Evolutionary conservation across 352 stramenopile genomes (phyloP), one percentile per base, ranked within the genome.

Genomic region (Phytopythium aichiense): DNA sequence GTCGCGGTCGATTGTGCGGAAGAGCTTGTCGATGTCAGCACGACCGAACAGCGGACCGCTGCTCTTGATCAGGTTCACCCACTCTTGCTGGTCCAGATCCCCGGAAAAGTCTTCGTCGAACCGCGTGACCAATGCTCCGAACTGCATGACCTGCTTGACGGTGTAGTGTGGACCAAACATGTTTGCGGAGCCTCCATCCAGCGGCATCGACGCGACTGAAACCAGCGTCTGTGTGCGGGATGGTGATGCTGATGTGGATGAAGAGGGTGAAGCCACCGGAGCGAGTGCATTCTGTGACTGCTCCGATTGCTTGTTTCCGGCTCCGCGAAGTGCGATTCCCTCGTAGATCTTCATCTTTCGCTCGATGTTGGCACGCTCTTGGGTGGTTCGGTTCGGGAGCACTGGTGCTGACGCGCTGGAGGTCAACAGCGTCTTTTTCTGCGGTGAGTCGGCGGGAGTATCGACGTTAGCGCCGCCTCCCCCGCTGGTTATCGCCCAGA

Each of bases 311-410:
- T 35, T 53, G 22, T 53, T n/a, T 33, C 22, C 22, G n/a, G n/a
- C n/a, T 20, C 46, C 46, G 16, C 49, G 49, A 25, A 23, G 56
- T 9, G 68, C 64, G 42, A 84, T 73, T 16, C 69, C 71, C 51
- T 84, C 73, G 63, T 79, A 87, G 9, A 89, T 30, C 51, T 76
- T 77, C 43, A 89, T 68, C 49, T 88, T 89, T 25, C 80, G 77
- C 31, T 74, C 66, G 52, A 89, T 86, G 52, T 87, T 89, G n/a
- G 37, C 60, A 38, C 68, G 58, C 55, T 59, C 68, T 43, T 56
- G 15, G 15, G 63, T 56, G 25, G 71, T 64, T 18, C 55, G 66
- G 37, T 51, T 67, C 23, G 35, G 13, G 12, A 79, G 51, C 18
- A 46, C 46, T 25, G 72, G 63, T 2, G 58, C 60, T 23, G 70